Percentiles rank a stretch among this genome's conserved stretches.
phyloP scores from a whole-genome alignment of 2,329 filamentous ascomycete genomes.

The Helminthosporium solani region DNA sequence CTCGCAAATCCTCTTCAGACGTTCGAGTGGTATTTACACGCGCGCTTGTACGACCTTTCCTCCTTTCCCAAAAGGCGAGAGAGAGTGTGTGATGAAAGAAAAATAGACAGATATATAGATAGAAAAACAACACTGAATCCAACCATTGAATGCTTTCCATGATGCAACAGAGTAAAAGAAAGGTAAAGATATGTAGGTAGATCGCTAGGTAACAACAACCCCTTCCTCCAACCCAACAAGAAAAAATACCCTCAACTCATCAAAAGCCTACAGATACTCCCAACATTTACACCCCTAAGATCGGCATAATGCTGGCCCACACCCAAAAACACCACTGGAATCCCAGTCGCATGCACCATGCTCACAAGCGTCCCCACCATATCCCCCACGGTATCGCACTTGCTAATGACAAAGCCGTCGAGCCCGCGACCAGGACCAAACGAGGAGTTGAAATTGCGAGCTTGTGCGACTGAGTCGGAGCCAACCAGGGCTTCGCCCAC shows the following conservation, averaged over 20 bases:
- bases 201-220: no score
- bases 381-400: conserved; percentile 98
- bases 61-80: no score
- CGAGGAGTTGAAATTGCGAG: conserved; percentile 90
- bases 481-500: conserved; percentile 91
- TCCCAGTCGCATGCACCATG: conserved; percentile 95
- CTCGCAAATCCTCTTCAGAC: no score
- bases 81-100: no score
- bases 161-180: no score
- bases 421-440: conserved; percentile 79
- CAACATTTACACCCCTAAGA: conserved; percentile 63
- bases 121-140: no score
- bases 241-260: conserved; percentile 55
- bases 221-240: no score
- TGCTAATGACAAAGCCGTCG: conserved; percentile 97
- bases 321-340: conserved; percentile 90
- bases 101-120: no score
- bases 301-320: conserved; percentile 69
- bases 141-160: no score
- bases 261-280: conserved; percentile 61
- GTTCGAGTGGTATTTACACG: no score
- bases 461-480: conserved; percentile 92
- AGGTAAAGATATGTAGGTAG: no score
- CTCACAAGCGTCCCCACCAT: conserved; percentile 96
- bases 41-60: no score